A percentile compares a stretch with the other conserved stretches of the same genome.
phyloP scores from a whole-genome alignment of 805 yeast genomes.

The Myxozyma udenii region DNA sequence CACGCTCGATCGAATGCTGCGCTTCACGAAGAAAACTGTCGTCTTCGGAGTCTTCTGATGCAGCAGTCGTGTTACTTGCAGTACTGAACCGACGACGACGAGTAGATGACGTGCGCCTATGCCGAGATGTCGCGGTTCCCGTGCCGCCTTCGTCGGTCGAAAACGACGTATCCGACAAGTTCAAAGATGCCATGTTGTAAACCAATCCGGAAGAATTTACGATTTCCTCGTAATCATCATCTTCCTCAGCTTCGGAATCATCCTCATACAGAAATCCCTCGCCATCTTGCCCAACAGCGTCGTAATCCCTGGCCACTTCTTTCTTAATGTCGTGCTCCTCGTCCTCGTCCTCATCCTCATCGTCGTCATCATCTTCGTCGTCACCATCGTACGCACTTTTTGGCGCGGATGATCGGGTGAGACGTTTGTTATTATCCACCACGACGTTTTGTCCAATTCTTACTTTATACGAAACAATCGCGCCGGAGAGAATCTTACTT shows the following conservation, averaged over 20 bases:
- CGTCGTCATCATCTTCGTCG: constrained; percentile 36
- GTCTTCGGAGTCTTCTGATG: constrained; percentile 28
- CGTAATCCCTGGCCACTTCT: constrained; percentile 13
- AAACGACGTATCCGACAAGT: constrained; percentile 26
- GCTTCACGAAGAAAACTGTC: constrained; percentile 55
- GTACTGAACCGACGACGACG: constrained; percentile 26
- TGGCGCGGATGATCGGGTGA: constrained; percentile 5
- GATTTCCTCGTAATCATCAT: constrained; percentile 38
- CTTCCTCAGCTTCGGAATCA: constrained; percentile 50
- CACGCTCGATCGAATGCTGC: constrained; percentile 87
- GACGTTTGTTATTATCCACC: constrained; percentile 21
- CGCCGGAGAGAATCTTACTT: constrained; percentile 60
- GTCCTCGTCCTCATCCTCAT: constrained; percentile 18
- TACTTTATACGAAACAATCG: constrained; percentile 76
- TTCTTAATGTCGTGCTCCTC: constrained; percentile 2
- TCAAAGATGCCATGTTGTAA: constrained; percentile 24
- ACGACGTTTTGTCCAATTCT: constrained; percentile 30
- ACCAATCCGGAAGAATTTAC: constrained; percentile 30
- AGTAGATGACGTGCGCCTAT: not conserved
- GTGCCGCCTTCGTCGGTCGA: not conserved
- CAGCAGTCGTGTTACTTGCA: constrained; percentile 24
- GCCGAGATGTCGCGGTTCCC: not conserved
- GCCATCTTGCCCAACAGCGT: constrained; percentile 45
- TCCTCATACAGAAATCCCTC: constrained; percentile 36
- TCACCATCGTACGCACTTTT: not conserved